Conservation (phyloP, 2,329 filamentous ascomycete genomes). For the Botryotinia calthae region DNA sequence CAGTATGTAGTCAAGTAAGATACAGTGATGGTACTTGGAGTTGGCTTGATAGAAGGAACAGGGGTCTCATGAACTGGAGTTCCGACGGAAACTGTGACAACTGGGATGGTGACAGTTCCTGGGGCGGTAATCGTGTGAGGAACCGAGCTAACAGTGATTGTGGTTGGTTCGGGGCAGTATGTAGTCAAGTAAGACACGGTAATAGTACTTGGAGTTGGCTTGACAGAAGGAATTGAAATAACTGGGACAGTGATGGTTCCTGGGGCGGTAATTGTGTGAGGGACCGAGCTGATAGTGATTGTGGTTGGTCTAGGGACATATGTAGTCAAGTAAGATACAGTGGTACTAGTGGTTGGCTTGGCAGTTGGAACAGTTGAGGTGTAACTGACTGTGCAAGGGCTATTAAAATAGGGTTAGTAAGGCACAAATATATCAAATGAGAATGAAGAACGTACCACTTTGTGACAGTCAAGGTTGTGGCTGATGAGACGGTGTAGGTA, state of each 20-base stretch:
- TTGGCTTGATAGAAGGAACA: slow-evolving; percentile 1
- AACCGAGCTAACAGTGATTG: slow-evolving; percentile 26
- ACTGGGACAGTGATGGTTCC: slow-evolving; percentile 22
- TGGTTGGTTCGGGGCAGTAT: slow-evolving; percentile 23
- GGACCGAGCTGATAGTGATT: slow-evolving; percentile 28
- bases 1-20: slow-evolving; percentile 17
- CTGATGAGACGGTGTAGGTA: slow-evolving; percentile 24
- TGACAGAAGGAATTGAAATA: slow-evolving; percentile 12
- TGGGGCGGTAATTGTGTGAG: slow-evolving; percentile 25
- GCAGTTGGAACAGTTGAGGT: slow-evolving; percentile 24
- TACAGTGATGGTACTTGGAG: slow-evolving; percentile 14
- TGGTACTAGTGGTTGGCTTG: slow-evolving; percentile 10
- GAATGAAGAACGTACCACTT: neutral
- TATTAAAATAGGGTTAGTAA: neutral
- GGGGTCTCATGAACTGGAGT: neutral
- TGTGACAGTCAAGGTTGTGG: slow-evolving; percentile 19
- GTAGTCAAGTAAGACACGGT: slow-evolving; percentile 17
- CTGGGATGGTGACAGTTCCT: slow-evolving; percentile 22
- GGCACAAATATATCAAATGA: neutral
- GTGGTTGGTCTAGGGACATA: slow-evolving; percentile 22
- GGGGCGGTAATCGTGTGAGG: slow-evolving; percentile 26
- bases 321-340: slow-evolving; percentile 17
- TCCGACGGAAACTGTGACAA: slow-evolving; percentile 19
- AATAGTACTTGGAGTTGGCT: slow-evolving; percentile 10
- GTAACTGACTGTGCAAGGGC: slow-evolving; percentile 16